Percentiles rank a stretch among this genome's conserved stretches.
Conservation (phyloP, 78 protist genomes). For the Planoprotostelium fungivorum region DNA sequence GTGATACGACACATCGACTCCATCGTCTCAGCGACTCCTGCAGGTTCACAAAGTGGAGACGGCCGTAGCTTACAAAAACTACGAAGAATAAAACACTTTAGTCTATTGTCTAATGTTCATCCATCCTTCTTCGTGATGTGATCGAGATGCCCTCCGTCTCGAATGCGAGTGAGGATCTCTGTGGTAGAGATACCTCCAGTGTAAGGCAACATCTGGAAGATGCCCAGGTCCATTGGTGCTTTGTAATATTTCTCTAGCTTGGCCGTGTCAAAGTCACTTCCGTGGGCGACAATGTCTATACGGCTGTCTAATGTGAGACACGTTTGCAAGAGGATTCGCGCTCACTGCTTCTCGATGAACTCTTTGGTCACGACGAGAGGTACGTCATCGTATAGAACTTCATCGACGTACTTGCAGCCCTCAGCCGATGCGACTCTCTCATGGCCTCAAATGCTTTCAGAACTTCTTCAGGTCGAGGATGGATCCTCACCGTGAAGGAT, state of each 20-base stretch:
- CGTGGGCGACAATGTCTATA: neutral
- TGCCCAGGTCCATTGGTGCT: neutral
- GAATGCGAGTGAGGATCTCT: neutral
- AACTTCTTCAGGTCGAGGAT: neutral
- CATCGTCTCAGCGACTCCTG: neutral
- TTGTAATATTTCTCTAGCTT: neutral
- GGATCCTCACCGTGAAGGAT: neutral
- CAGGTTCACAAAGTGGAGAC: constrained; percentile 68
- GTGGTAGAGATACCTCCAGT: neutral
- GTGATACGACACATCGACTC: constrained; percentile 17
- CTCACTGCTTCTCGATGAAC: neutral
- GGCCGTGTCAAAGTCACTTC: neutral
- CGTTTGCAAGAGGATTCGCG: neutral
- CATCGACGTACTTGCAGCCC: neutral
- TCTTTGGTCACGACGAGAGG: neutral
- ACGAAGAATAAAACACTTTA: neutral
- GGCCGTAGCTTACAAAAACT: constrained; percentile 47
- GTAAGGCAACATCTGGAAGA: neutral
- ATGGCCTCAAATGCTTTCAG: neutral
- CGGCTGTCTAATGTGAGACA: neutral
- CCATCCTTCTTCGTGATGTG: neutral
- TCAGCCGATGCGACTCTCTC: neutral
- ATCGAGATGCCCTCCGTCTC: neutral
- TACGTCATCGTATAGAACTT: neutral
- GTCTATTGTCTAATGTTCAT: neutral